A percentile compares a stretch with the other conserved stretches of the same genome.
Conservation (phyloP, 129 eudicot genomes). For the Silybum marianum region DNA sequence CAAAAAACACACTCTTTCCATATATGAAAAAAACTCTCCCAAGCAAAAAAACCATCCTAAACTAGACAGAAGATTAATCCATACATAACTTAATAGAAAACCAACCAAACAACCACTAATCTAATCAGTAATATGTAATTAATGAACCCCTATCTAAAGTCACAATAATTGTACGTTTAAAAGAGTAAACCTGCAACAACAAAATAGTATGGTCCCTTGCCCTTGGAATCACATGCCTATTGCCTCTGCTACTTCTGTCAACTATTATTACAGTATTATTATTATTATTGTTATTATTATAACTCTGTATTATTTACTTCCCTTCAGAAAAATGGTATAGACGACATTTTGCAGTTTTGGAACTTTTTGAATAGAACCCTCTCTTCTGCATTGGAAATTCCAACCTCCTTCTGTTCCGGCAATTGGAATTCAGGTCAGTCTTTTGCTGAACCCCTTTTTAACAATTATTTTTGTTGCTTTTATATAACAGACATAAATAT, state of each 20-base stretch:
- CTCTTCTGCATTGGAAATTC: constrained; percentile 48
- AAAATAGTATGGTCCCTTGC: constrained; percentile 38
- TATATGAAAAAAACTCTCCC: no score
- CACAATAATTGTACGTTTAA: constrained; percentile 24
- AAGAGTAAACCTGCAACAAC: constrained; percentile 46
- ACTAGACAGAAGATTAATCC: no score
- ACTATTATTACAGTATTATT: constrained; percentile 23
- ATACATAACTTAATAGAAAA: no score
- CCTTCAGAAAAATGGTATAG: constrained; percentile 24
- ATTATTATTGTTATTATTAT: neutral
- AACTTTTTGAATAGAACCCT: constrained; percentile 38
- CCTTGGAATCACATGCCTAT: constrained; percentile 57
- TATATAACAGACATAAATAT: neutral
- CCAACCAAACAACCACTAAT: no score
- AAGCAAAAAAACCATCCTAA: no score
- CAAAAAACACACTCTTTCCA: no score
- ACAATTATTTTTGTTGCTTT: constrained; percentile 20
- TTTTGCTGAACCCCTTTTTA: constrained; percentile 10
- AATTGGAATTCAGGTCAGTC: constrained; percentile 46
- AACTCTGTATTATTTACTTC: constrained; percentile 19
- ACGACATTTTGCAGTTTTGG: constrained; percentile 34
- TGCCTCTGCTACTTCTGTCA: constrained; percentile 47
- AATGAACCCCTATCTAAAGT: constrained; percentile 10
- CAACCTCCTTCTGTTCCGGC: constrained; percentile 51
- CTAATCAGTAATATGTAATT: constrained; percentile 12